phyloP scores from a whole-genome alignment of 2,329 filamentous ascomycete species.

The Claviceps pusilla region DNA sequence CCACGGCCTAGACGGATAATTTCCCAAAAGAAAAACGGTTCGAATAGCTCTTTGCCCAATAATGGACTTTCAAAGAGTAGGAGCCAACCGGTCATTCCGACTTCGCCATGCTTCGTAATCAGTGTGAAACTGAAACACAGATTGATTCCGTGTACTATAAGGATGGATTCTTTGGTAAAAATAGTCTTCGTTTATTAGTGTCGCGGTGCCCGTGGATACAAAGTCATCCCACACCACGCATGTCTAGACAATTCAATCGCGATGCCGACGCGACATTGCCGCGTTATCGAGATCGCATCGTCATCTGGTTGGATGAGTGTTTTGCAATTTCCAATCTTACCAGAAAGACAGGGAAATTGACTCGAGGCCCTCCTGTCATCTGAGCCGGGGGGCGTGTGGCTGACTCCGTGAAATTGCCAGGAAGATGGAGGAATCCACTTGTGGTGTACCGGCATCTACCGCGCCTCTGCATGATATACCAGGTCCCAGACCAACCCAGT shows the following conservation, averaged over 20 bases:
- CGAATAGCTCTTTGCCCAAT: neutral
- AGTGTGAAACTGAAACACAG: neutral
- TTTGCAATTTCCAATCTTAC: neutral
- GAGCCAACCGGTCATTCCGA: neutral
- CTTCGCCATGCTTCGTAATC: neutral
- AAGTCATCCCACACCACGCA: neutral
- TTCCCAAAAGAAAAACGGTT: neutral
- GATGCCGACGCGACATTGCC: neutral
- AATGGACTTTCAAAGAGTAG: neutral
- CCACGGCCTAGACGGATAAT: neutral
- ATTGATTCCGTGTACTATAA: neutral
- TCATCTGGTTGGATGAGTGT: neutral
- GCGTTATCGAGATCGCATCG: slow-evolving; percentile 1
- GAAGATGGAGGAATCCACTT: neutral
- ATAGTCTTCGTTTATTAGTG: neutral
- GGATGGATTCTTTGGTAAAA: neutral
- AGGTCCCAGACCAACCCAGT: neutral
- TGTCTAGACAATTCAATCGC: neutral
- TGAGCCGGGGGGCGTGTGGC: neutral
- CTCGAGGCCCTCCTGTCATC: neutral
- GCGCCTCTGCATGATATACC: too few species aligned
- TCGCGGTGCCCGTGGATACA: neutral
- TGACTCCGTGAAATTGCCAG: neutral
- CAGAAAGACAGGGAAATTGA: neutral
- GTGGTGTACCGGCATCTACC: slow-evolving; percentile 2